Percentiles rank a stretch among this genome's conserved stretches.
Evolutionary conservation across 805 yeast species (phyloP).

Genomic region (Candida verbasci): DNA sequence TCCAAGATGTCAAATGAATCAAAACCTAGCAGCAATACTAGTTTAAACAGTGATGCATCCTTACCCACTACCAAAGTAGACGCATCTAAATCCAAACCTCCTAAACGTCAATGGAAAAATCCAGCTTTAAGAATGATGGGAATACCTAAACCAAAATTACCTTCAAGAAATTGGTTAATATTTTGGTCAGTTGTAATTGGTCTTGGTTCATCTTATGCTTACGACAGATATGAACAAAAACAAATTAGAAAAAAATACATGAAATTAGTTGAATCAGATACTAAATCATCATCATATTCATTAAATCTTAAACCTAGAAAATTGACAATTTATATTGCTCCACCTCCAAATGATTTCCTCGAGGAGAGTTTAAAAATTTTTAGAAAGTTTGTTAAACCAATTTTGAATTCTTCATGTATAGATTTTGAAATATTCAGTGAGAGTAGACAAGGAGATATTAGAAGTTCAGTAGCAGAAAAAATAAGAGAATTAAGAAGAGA

Average conservation of each 20-base stretch:
- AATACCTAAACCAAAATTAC: slow-evolving; percentile 68
- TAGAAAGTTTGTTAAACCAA: slow-evolving; percentile 79
- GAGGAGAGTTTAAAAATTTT: slow-evolving; percentile 71
- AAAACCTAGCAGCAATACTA: no score
- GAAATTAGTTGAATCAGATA: slow-evolving; percentile 43
- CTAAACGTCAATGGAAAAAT: slow-evolving; percentile 50
- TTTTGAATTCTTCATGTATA: slow-evolving; percentile 75
- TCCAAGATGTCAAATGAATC: no score
- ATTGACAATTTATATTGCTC: slow-evolving; percentile 79
- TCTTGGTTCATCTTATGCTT: slow-evolving; percentile 69
- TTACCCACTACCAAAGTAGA: no score
- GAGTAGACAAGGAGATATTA: slow-evolving; percentile 83
- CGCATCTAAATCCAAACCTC: no score
- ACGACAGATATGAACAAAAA: slow-evolving; percentile 73
- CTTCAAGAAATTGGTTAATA: slow-evolving; percentile 90
- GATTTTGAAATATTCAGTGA: slow-evolving; percentile 79
- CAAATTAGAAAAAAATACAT: slow-evolving; percentile 63
- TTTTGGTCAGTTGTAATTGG: slow-evolving; percentile 71
- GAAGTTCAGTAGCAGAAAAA: slow-evolving; percentile 75
- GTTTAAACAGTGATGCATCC: no score
- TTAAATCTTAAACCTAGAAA: slow-evolving; percentile 63
- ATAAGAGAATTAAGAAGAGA: slow-evolving; percentile 59
- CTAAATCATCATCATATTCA: slow-evolving; percentile 42
- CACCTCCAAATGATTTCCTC: slow-evolving; percentile 93
- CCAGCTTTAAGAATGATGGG: slow-evolving; percentile 89